These are phyloP conservation scores for Elsinoe ampelina DNA, from an alignment of 2,329 filamentous ascomycete species.

Conservation along the genomic window DNA sequence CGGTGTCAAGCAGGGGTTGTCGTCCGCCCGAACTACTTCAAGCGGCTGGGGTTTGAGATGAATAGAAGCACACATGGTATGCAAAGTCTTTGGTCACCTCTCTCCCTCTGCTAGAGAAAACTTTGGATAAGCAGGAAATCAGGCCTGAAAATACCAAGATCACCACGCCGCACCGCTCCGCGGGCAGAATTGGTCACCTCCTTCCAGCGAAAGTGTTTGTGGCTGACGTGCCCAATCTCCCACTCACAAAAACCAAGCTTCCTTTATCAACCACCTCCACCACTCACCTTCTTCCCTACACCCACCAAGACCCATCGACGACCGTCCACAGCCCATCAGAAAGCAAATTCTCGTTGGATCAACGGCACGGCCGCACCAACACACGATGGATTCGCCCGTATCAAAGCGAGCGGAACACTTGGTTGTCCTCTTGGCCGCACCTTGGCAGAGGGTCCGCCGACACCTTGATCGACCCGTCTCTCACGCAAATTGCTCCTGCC, in stretches of 20 bases:
- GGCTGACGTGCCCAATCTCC: neutral
- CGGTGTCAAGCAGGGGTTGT: neutral
- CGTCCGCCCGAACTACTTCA: neutral
- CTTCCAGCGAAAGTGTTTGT: neutral
- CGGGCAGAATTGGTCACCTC: neutral
- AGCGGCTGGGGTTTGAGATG: too few relatives aligned
- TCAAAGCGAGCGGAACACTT: slow-evolving; percentile 3
- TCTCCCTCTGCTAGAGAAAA: too few relatives aligned
- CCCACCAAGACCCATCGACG: slow-evolving; percentile 2
- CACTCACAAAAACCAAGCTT: slow-evolving; percentile 2
- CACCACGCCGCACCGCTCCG: slow-evolving; percentile 6
- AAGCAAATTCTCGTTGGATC: slow-evolving; percentile 2
- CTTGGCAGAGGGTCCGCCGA: slow-evolving; percentile 1
- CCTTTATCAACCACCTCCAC: slow-evolving; percentile 9
- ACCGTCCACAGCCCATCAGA: neutral
- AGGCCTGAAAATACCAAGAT: neutral
- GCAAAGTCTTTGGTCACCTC: neutral
- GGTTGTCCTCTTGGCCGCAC: neutral
- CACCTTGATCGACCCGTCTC: neutral
- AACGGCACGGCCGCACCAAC: neutral
- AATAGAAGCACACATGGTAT: neutral
- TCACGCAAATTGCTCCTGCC: neutral
- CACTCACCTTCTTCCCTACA: neutral
- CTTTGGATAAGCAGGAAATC: neutral
- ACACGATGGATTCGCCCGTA: neutral